Base-by-base conservation (phyloP, 139 green algal species). In the Chlamydomonas sp. region DNA sequence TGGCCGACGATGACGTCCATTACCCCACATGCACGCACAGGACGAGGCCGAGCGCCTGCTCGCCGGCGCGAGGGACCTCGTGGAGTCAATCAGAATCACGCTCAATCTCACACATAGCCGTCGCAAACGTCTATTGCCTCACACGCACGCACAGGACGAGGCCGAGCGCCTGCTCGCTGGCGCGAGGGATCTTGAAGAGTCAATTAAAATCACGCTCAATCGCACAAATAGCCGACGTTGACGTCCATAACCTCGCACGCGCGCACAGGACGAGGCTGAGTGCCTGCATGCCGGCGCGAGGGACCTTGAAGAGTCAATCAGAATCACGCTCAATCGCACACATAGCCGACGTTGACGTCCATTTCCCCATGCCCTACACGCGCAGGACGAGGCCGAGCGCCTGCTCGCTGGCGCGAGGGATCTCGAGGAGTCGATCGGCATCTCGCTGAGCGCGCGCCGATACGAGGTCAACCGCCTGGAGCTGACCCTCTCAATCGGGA, bases 391-490 rank as follows among this genome's bases (percentile, higher is more conserved):
- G 73, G 85, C 87, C 10, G 83, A 91, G 75, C 74, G 81, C 34
- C 80, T 82, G 62, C 76, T 82, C 20, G 76, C 66, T 24, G 90
- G 88, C 50, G 89, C 90, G 0, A 84, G 91, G 26, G 91, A 97
- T 73, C 67, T 97, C 47, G 91, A 97, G 79, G 91, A 97, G 74
- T 92, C 84, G 38, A 96, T 97, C 62, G 85, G 85, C 10, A 83
- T 97, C 28, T 91, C 83, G 4, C 83, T 97, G 2, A 89, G 76
- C 10, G 87, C 90, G 1, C 68, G 90, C 1, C 83, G 90, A 13
- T 88, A 80, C 65, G 81, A 95, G 79, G 88, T 96, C 3, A 96
- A 96, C 76, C 80, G 91, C 1, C 82, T 97, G 74, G 91, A 97
- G 80, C 79, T 97, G 54, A 87, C 87, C 71, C 79, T 97, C 37